These are phyloP conservation scores for Chondrostereum purpureum DNA, from an alignment of 1,284 basidiomycete species.

Conservation along the genomic window DNA sequence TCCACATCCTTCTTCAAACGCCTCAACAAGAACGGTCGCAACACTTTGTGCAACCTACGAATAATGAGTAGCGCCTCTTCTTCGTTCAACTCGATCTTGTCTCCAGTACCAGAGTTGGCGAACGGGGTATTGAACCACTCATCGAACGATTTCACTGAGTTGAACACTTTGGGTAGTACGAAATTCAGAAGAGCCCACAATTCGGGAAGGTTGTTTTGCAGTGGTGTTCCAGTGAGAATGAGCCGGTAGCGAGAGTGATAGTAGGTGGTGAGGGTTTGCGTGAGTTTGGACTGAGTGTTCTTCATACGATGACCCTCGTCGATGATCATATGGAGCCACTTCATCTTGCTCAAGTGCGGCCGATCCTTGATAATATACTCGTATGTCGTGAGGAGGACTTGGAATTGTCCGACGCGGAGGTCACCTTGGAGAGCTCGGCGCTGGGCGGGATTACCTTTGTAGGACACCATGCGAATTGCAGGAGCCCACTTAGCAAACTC, in stretches of 20 bases:
- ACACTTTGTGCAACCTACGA: conserved; percentile 96
- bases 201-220: conserved; percentile 98
- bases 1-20: conserved; percentile 99
- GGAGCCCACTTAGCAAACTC: conserved; percentile 99
- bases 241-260: conserved; percentile 93
- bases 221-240: conserved; percentile 95
- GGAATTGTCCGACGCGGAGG: conserved; percentile 78
- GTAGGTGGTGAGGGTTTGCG: conserved; percentile 88
- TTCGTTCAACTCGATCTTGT: conserved; percentile 99
- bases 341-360: conserved; percentile 83
- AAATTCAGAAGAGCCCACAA: conserved; percentile 98
- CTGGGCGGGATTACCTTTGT: conserved; percentile 90
- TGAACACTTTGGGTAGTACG: conserved; percentile 97
- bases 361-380: conserved; percentile 99
- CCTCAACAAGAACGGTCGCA: conserved; percentile 94
- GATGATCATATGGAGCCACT: conserved; percentile 99
- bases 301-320: conserved; percentile 99
- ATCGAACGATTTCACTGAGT: conserved; percentile 99
- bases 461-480: conserved; percentile 75
- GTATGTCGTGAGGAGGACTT: conserved; percentile 95
- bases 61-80: conserved; percentile 99
- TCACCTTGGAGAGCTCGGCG: conserved; percentile 72
- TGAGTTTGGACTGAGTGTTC: conserved; percentile 94
- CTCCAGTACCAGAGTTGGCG: conserved; percentile 91
- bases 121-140: conserved; percentile 99